Percentiles rank a stretch among this genome's conserved stretches.
phyloP scores from a whole-genome alignment of 1,284 basidiomycete species.

The Xerocomus minutiporus region DNA sequence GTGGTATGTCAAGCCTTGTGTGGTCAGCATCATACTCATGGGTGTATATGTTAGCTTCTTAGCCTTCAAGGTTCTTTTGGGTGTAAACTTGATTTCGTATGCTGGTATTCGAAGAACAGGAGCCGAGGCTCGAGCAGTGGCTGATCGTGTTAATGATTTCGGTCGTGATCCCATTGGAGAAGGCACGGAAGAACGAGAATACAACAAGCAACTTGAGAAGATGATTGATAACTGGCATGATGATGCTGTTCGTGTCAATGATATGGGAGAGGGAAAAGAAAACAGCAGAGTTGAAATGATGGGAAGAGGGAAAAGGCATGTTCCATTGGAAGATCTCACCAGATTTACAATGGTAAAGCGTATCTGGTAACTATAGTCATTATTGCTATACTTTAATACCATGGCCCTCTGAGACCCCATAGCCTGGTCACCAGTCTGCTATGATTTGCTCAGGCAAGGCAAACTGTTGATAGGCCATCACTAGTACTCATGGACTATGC shows the following conservation, averaged over 20 bases:
- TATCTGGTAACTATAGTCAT: conserved; percentile 59
- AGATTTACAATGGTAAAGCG: conserved; percentile 92
- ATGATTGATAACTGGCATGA: conserved; percentile 67
- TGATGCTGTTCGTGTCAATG: conserved; percentile 61
- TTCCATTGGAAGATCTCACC: conserved; percentile 81
- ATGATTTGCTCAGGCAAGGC: no score
- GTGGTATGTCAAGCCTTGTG: conserved; percentile 50
- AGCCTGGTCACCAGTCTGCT: no score
- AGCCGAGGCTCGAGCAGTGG: conserved; percentile 71
- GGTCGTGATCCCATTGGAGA: conserved; percentile 84
- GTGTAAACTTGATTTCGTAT: conserved; percentile 81
- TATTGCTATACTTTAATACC: no score
- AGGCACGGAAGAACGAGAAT: conserved; percentile 78
- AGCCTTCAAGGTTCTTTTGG: conserved; percentile 83
- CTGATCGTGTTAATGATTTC: conserved; percentile 77
- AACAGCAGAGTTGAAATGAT: conserved; percentile 18
- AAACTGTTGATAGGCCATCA: no score
- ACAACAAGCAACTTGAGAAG: conserved; percentile 74
- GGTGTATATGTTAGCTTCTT: conserved; percentile 53
- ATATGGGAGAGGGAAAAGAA: conserved; percentile 54
- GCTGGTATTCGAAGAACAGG: conserved; percentile 70
- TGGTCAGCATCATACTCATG: conserved; percentile 1
- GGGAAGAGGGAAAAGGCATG: conserved; percentile 51
- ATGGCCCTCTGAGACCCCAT: no score
- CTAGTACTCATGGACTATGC: no score